Evolutionary conservation across 2,329 filamentous ascomycete species (phyloP), one percentile per base, ranked within the genome.

Genomic region (Cytospora chrysosperma): DNA sequence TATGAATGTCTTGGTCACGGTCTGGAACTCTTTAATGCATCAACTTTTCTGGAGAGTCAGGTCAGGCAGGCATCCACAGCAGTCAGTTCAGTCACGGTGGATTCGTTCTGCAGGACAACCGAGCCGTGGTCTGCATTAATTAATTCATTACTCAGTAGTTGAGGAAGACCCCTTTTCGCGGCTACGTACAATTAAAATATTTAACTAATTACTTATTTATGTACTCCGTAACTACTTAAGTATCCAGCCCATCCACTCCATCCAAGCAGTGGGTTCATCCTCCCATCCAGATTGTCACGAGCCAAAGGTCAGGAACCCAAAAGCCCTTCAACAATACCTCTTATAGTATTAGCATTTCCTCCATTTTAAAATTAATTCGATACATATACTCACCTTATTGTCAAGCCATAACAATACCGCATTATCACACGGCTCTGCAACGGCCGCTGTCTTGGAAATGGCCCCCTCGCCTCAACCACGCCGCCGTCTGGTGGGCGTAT

Each of bases 401-500:
- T 13, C 15, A 6, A 19, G 15, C 5, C 4, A 40, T 12, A n/a
- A 8, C 37, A n/a, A 28, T 55, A 62, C 62, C 15, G 59, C 54
- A 52, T 26, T 32, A 43, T 26, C 19, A 47, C 10, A 47, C 21
- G 4, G n/a, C 21, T 47, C n/a, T 47, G 10, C 43, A 21, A 47
- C 32, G 5, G 12, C n/a, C n/a, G 37, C 21, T 27, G 26, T n/a
- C 27, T 53, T 57, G 57, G 65, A 54, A 34, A 72, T 70, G 69
- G 30, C 70, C 53, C 57, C 74, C 30, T 72, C 75, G 62, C 67
- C 70, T 30, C 73, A 55, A 21, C 53, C 76, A 62, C 82, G 79
- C 54, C 85, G 85, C 71, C 87, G 86, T 70, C 80, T 93, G 65
- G 81, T 93, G 65, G 89, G 90, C 74, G 87, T 92, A 2, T 67